These are phyloP conservation scores for Trametes sanguinea DNA, from an alignment of 768 basidiomycete genomes.

Conservation along the genomic window DNA sequence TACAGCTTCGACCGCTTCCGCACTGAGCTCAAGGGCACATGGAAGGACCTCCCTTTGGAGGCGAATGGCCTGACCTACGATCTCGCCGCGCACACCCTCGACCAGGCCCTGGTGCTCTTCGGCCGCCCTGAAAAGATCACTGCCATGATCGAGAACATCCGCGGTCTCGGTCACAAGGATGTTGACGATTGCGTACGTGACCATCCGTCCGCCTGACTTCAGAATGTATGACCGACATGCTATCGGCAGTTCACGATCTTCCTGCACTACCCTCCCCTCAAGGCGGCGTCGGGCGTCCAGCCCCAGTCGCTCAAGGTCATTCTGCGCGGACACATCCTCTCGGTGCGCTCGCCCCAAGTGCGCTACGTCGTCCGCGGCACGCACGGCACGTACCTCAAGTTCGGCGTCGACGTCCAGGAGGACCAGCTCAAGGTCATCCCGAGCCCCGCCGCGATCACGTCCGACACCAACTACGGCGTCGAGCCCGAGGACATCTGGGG, in stretches of 20 bases:
- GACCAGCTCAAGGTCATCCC: slow-evolving; percentile 65
- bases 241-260: slow-evolving; percentile 22
- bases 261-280: slow-evolving; percentile 25
- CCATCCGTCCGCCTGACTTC: background rate
- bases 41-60: slow-evolving; percentile 73
- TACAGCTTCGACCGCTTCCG: slow-evolving; percentile 76
- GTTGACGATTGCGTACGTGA: slow-evolving; percentile 65
- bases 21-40: slow-evolving; percentile 61
- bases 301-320: slow-evolving; percentile 65
- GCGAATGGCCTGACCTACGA: slow-evolving; percentile 73
- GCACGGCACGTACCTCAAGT: slow-evolving; percentile 71
- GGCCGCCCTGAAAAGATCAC: slow-evolving; percentile 71
- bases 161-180: slow-evolving; percentile 61
- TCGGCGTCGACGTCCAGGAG: slow-evolving; percentile 79
- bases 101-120: slow-evolving; percentile 75
- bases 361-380: slow-evolving; percentile 75
- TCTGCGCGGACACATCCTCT: slow-evolving; percentile 68
- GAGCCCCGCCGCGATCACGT: slow-evolving; percentile 44
- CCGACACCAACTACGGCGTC: slow-evolving; percentile 51
- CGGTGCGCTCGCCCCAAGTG: slow-evolving; percentile 63
- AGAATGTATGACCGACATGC: slow-evolving; percentile 20
- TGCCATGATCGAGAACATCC: slow-evolving; percentile 68
- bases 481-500: slow-evolving; percentile 70
- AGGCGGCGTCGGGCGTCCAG: slow-evolving; percentile 14
- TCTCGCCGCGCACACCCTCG: slow-evolving; percentile 78